Percentiles rank a stretch among this genome's conserved stretches.
phyloP scores from a whole-genome alignment of 1,284 basidiomycete species.

The Peniophora sp. region DNA sequence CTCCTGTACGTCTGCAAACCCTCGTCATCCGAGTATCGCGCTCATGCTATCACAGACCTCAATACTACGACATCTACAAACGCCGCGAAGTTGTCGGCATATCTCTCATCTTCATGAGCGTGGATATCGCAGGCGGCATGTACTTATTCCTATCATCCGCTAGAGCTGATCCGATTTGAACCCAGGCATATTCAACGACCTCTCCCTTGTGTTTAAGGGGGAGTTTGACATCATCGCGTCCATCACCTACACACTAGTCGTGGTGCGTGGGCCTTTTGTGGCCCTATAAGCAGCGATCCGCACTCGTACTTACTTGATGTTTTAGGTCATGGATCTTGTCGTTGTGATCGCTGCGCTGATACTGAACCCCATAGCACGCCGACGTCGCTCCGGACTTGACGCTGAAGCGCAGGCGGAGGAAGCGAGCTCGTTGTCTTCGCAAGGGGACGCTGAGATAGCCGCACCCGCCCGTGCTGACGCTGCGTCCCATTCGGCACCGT shows the following conservation, averaged over 20 bases:
- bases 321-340: constrained; percentile 48
- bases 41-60: constrained; percentile 25
- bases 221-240: constrained; percentile 62
- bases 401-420: neutral
- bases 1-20: constrained; percentile 37
- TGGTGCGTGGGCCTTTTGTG: constrained; percentile 31
- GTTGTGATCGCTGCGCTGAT: constrained; percentile 52
- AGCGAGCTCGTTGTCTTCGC: neutral
- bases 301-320: neutral
- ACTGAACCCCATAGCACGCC: constrained; percentile 43
- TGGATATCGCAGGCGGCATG: constrained; percentile 68
- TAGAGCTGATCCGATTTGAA: neutral
- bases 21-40: neutral
- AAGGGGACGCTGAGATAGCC: neutral
- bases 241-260: constrained; percentile 53
- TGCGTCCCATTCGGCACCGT: too few relatives aligned
- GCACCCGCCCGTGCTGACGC: too few relatives aligned
- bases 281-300: too few relatives aligned
- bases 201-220: constrained; percentile 52
- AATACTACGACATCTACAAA: constrained; percentile 66
- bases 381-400: neutral
- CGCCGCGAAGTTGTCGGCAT: constrained; percentile 68
- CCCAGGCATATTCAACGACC: neutral
- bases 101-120: constrained; percentile 59
- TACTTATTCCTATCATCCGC: constrained; percentile 55